phyloP scores from a whole-genome alignment of 2,329 filamentous ascomycete genomes.

The Claviceps sp. region DNA sequence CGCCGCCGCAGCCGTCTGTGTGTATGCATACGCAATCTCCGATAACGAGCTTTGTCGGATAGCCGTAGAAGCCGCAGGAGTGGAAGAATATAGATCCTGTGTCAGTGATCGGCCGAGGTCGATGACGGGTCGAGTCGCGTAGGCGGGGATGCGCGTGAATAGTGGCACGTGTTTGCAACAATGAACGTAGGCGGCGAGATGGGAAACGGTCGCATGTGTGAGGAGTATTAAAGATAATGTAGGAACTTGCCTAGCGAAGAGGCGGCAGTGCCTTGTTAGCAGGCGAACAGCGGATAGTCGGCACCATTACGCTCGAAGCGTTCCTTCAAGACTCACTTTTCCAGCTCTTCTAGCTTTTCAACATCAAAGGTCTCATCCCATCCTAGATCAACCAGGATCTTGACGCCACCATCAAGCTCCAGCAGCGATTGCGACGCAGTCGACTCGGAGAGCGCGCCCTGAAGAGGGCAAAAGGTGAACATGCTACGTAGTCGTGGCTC shows the following conservation, averaged over 20 bases:
- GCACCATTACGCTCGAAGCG: not conserved
- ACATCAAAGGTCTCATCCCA: conserved; percentile 91
- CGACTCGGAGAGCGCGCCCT: conserved; percentile 80
- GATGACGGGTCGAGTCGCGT: conserved; percentile 87
- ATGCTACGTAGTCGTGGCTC: conserved; percentile 38
- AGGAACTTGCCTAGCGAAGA: conserved; percentile 60
- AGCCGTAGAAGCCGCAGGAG: conserved; percentile 74
- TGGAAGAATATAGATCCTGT: conserved; percentile 85
- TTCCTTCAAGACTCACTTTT: conserved; percentile 50
- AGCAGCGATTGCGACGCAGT: conserved; percentile 87
- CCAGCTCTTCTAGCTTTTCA: conserved; percentile 70
- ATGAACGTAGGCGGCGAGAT: conserved; percentile 87
- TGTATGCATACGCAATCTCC: conserved; percentile 42
- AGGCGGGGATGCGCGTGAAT: conserved; percentile 85
- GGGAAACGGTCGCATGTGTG: conserved; percentile 82
- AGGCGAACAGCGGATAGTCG: not conserved
- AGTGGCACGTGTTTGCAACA: conserved; percentile 93
- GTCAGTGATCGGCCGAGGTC: conserved; percentile 81
- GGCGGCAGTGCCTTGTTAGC: conserved; percentile 10
- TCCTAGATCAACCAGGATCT: conserved; percentile 85
- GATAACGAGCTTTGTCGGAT: conserved; percentile 62
- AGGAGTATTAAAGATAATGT: conserved; percentile 88
- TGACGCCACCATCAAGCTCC: conserved; percentile 92
- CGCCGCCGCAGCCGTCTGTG: conserved; percentile 33
- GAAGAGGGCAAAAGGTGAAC: conserved; percentile 91